Percentiles rank a stretch among this genome's conserved stretches.
Evolutionary conservation across 768 basidiomycete genomes (phyloP).

Genomic region (Xerocomus brunneocitrinus): DNA sequence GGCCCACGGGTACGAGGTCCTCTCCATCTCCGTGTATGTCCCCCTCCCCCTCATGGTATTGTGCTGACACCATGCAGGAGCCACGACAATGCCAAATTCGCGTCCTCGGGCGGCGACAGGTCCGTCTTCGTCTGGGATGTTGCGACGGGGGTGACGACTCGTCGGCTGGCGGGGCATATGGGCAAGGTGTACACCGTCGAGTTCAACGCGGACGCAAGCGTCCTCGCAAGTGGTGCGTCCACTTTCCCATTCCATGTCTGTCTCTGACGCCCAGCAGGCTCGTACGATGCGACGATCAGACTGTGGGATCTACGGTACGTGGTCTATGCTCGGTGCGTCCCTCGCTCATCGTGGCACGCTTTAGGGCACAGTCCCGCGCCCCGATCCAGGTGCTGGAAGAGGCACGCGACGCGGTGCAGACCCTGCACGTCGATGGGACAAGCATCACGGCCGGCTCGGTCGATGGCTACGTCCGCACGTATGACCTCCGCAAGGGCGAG

Average conservation of each 20-base stretch:
- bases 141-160: slow-evolving; percentile 73
- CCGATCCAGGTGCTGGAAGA: slow-evolving; percentile 91
- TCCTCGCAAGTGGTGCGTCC: slow-evolving; percentile 76
- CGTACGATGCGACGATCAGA: slow-evolving; percentile 86
- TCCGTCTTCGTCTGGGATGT: slow-evolving; percentile 97
- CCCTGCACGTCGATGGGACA: slow-evolving; percentile 61
- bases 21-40: slow-evolving; percentile 83
- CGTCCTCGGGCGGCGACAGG: slow-evolving; percentile 90
- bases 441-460: slow-evolving; percentile 80
- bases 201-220: slow-evolving; percentile 82
- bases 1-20: slow-evolving; percentile 93
- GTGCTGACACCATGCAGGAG: slow-evolving; percentile 43
- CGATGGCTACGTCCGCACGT: slow-evolving; percentile 88
- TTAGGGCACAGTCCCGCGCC: slow-evolving; percentile 68
- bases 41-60: neutral
- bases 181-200: slow-evolving; percentile 88
- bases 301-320: slow-evolving; percentile 87
- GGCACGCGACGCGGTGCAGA: slow-evolving; percentile 82
- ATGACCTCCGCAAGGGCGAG: slow-evolving; percentile 93
- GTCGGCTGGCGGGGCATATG: slow-evolving; percentile 84
- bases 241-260: slow-evolving; percentile 2
- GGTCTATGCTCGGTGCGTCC: too few relatives aligned
- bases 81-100: slow-evolving; percentile 92
- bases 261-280: slow-evolving; percentile 47
- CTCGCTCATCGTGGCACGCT: too few relatives aligned